phyloP scores from a whole-genome alignment of 2,329 filamentous ascomycete species.

The Diaporthe longicolla region DNA sequence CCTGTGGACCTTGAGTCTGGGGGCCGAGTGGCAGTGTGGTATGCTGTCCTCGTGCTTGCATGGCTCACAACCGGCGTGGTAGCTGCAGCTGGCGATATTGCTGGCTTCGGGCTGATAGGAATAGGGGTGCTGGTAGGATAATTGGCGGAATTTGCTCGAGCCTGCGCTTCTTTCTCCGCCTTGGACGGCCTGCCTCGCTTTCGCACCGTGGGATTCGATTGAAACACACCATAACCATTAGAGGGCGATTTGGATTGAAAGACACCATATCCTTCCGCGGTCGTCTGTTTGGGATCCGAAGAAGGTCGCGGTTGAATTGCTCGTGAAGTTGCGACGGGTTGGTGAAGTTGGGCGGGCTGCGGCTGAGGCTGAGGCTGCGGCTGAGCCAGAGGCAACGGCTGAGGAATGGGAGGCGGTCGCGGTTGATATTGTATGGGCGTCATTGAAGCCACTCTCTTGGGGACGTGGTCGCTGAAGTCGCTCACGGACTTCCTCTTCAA shows the following conservation, averaged over 20 bases:
- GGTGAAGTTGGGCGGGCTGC: slow-evolving; percentile 36
- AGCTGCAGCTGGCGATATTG: slow-evolving; percentile 16
- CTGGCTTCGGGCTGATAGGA: slow-evolving; percentile 44
- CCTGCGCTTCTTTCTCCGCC: slow-evolving; percentile 49
- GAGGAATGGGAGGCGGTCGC: slow-evolving; percentile 31
- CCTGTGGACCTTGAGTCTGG: slow-evolving; percentile 32
- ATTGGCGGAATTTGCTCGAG: slow-evolving; percentile 43
- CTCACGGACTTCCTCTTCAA: slow-evolving; percentile 51
- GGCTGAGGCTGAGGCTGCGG: slow-evolving; percentile 36
- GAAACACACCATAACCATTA: slow-evolving; percentile 43
- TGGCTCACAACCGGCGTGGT: slow-evolving; percentile 12
- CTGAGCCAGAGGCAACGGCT: slow-evolving; percentile 32
- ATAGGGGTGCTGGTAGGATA: slow-evolving; percentile 46
- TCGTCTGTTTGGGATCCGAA: slow-evolving; percentile 46
- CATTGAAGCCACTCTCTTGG: slow-evolving; percentile 50
- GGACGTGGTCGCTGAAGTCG: slow-evolving; percentile 50
- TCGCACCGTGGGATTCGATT: slow-evolving; percentile 44
- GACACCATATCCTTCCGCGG: slow-evolving; percentile 34
- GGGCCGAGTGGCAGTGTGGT: slow-evolving; percentile 9
- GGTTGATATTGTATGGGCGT: slow-evolving; percentile 41
- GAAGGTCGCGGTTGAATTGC: slow-evolving; percentile 52
- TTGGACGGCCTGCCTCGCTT: slow-evolving; percentile 54
- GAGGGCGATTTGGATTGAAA: slow-evolving; percentile 39
- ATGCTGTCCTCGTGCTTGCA: slow-evolving; percentile 24
- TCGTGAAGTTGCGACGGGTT: slow-evolving; percentile 42